These are phyloP conservation scores for Parascedosporium putredinis DNA, from an alignment of 2,329 filamentous ascomycete genomes.

Conservation along the genomic window DNA sequence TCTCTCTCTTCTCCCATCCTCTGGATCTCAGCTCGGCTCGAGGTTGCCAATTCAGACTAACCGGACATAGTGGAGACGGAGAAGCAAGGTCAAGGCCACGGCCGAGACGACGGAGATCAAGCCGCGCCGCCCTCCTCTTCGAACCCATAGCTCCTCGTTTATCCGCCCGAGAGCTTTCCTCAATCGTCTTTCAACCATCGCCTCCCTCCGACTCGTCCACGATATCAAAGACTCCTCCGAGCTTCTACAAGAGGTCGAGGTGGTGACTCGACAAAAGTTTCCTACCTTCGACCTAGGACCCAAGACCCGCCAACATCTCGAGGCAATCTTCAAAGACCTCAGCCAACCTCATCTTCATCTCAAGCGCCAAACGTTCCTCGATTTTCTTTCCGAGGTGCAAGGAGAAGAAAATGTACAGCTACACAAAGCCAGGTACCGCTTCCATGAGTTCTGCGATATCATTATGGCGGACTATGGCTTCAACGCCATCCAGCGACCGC, in stretches of 20 bases:
- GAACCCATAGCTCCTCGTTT: neutral
- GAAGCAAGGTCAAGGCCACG: neutral
- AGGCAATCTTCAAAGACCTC: neutral
- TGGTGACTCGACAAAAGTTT: neutral
- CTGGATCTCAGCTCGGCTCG: no score
- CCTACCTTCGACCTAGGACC: neutral
- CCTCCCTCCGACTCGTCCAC: slow-evolving; percentile 3
- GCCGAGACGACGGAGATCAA: neutral
- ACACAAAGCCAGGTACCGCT: slow-evolving; percentile 6
- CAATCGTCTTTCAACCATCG: slow-evolving; percentile 7
- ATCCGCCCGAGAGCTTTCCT: slow-evolving; percentile 3
- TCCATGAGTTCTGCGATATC: slow-evolving; percentile 7
- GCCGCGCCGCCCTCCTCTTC: neutral
- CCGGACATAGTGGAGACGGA: neutral
- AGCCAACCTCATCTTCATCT: neutral
- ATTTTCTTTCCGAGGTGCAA: slow-evolving; percentile 2
- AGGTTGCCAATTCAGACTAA: neutral
- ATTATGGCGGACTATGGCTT: slow-evolving; percentile 29
- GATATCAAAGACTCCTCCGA: neutral
- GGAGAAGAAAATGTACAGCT: slow-evolving; percentile 3
- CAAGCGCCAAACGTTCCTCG: slow-evolving; percentile 5
- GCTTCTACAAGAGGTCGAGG: neutral
- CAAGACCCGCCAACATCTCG: neutral
- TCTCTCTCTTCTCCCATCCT: neutral
- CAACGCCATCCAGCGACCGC: slow-evolving; percentile 32